Base-by-base conservation (phyloP, 1,139 yeast genomes). In the Yamadazyma sp. region DNA sequence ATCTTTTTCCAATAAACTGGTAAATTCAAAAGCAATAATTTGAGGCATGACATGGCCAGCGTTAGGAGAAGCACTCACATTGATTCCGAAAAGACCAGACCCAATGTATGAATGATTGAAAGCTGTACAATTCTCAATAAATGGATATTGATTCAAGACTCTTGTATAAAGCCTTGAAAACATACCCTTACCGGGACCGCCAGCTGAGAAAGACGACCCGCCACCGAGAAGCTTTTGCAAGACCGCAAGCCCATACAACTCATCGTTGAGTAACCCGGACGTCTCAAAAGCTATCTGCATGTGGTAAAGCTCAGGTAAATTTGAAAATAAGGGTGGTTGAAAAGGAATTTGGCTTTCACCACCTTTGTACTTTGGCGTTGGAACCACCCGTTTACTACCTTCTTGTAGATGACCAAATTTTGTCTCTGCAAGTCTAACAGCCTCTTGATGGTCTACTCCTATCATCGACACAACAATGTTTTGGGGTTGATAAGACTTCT, bases 161-260 rank as follows among this genome's bases (percentile, higher is more conserved):
- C 90, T 79, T 0, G 96, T 88, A 66, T 89, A 92, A 22, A 94
- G 77, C 43, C 98, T 75, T 2, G 97, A 87, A 60, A 89, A 94
- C 97, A 92, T 90, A 5, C 99, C 99, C 63, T 92, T 92, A 39
- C 99, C 99, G n/a, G 99, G 99, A 0, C 99, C 99, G 48, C 99
- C 99, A 9, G 99, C 97, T 17, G 95, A 84, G 57, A 92, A 92
- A 1, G 97, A 89, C 6, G 97, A 95, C 37, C 98, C 98, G 27
- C 97, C 97, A 29, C 98, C 98, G n/a, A 92, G 69, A 22, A 92
- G 70, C 44, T 92, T 89, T 57, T 92, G 98, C 40, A 92, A 73
- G 1, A 92, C 83, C 1, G 97, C 97, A 34, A 89, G 69, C 0
- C 96, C 95, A 54, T 92, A 92, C 31, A 90, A 81, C 52, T 92